Evolutionary conservation across 2,329 filamentous ascomycete species (phyloP).

Genomic region (Fusarium fujikuroi): DNA sequence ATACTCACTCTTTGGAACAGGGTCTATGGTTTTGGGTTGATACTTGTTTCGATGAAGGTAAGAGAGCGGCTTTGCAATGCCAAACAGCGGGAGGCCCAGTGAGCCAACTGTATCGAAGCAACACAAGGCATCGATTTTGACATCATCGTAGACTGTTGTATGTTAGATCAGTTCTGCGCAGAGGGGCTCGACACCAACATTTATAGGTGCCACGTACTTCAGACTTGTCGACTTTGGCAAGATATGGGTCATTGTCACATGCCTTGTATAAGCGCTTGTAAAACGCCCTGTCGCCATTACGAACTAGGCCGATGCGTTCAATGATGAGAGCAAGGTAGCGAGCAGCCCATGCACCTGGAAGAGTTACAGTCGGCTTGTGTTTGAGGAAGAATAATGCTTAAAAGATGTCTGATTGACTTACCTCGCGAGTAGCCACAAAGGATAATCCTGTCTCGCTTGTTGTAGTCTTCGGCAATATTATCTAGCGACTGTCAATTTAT

Average conservation of each 20-base stretch:
- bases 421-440: not conserved
- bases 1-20: not conserved
- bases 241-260: too few relatives aligned
- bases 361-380: too few relatives aligned
- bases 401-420: not conserved
- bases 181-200: too few relatives aligned
- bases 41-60: not conserved
- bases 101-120: constrained; percentile 3
- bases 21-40: not conserved
- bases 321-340: too few relatives aligned
- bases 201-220: too few relatives aligned
- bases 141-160: not conserved
- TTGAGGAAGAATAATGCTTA: too few relatives aligned
- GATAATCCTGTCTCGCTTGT: not conserved
- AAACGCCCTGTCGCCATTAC: too few relatives aligned
- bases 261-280: too few relatives aligned
- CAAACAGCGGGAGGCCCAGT: not conserved
- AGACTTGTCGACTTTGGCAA: too few relatives aligned
- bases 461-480: not conserved
- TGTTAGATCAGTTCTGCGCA: too few relatives aligned
- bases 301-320: too few relatives aligned
- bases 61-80: not conserved
- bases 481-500: not conserved
- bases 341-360: too few relatives aligned
- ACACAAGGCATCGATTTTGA: not conserved